Evolutionary conservation across 208 protist species (phyloP).

Genomic region (Leishmania major): DNA sequence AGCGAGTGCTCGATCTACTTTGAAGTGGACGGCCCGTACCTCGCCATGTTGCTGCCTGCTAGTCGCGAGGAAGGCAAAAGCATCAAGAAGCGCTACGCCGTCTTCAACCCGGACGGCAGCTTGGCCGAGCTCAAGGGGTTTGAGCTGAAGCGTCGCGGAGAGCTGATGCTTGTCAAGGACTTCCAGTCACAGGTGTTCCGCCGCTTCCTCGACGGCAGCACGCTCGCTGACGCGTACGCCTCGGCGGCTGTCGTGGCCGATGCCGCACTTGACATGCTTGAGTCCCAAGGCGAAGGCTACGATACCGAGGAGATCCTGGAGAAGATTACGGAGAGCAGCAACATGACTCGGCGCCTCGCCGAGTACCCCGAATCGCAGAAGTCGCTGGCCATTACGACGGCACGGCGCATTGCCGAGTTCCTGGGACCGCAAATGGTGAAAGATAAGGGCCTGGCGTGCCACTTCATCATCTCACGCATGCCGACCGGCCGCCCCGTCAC

Average conservation of each 20-base stretch:
- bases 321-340: conserved; percentile 97
- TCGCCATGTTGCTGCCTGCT: conserved; percentile 99
- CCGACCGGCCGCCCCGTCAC: conserved; percentile 96
- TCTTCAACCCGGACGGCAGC: conserved; percentile 97
- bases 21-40: conserved; percentile 99
- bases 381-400: conserved; percentile 98
- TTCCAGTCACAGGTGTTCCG: conserved; percentile 98
- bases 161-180: conserved; percentile 99
- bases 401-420: conserved; percentile 97
- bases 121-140: conserved; percentile 99
- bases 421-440: conserved; percentile 98
- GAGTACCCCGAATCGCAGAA: conserved; percentile 99
- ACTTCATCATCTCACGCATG: conserved; percentile 98
- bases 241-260: conserved; percentile 96
- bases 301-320: conserved; percentile 97
- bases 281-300: conserved; percentile 87
- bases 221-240: conserved; percentile 96
- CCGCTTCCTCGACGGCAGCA: conserved; percentile 96
- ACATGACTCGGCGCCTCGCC: conserved; percentile 95
- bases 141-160: conserved; percentile 99
- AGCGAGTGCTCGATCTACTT: conserved; percentile 99
- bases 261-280: conserved; percentile 97
- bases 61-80: conserved; percentile 98
- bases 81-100: conserved; percentile 99
- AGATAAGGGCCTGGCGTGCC: conserved; percentile 96